Percentiles rank a stretch among this genome's conserved stretches.
Evolutionary conservation across 2,329 filamentous ascomycete genomes (phyloP).

Genomic region (Furcasterigmium sp.): DNA sequence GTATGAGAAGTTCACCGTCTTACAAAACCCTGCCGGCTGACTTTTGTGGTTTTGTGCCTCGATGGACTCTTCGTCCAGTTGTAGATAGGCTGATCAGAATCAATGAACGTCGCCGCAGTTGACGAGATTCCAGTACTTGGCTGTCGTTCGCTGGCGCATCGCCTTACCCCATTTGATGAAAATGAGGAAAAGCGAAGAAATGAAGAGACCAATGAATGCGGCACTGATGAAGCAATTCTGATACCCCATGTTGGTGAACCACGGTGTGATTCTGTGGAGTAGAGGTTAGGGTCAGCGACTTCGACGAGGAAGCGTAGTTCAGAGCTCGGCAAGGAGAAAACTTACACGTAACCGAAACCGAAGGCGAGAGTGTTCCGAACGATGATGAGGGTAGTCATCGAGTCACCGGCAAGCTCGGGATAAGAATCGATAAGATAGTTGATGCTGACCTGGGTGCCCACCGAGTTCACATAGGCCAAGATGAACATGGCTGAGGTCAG

Average conservation of each 20-base stretch:
- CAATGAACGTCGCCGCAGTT: neutral
- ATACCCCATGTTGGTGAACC: slow-evolving; percentile 5
- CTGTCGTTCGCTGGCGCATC: neutral
- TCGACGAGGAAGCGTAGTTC: no score
- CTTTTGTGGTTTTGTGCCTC: no score
- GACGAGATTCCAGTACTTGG: neutral
- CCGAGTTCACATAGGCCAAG: slow-evolving; percentile 25
- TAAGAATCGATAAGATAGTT: slow-evolving; percentile 35
- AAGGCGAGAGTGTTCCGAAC: slow-evolving; percentile 32
- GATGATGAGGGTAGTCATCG: slow-evolving; percentile 33
- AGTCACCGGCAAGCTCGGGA: slow-evolving; percentile 31
- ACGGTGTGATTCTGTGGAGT: slow-evolving; percentile 4
- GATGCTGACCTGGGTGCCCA: slow-evolving; percentile 30
- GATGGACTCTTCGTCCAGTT: no score
- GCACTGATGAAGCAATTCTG: slow-evolving; percentile 6
- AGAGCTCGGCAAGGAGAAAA: neutral
- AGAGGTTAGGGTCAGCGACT: neutral
- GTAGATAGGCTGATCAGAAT: no score
- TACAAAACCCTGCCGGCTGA: no score
- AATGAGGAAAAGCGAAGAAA: slow-evolving; percentile 2
- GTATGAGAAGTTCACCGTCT: no score
- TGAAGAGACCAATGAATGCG: slow-evolving; percentile 2
- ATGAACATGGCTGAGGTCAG: slow-evolving; percentile 33
- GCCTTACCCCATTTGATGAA: slow-evolving; percentile 4
- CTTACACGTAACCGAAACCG: slow-evolving; percentile 27